Evolutionary conservation across 2,329 filamentous ascomycete genomes (phyloP), one percentile per base, ranked within the genome.

Genomic region (Fonsecaea monophora): DNA sequence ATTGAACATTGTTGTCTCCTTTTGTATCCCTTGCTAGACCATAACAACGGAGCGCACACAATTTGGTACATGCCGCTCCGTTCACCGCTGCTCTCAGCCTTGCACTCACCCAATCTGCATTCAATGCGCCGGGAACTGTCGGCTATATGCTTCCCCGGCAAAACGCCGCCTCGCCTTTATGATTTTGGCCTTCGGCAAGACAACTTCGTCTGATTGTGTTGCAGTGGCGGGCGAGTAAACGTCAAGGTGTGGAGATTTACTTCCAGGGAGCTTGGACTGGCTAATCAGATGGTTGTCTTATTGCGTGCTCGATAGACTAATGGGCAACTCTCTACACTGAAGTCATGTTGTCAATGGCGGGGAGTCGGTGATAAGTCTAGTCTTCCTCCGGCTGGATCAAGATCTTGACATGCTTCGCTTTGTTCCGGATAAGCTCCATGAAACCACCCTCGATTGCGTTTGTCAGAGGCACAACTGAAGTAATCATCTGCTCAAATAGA

Each of bases 381-480:
- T 42, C 21, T 45, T 40, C 18, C 18, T 42, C 35, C 1, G 61
- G 53, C 54, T 72, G 63, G 25, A 89, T 84, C 50, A 89, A 70
- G 35, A 89, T 85, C 77, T 89, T 89, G 18, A 89, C 85, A 71
- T 89, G 85, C 56, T 82, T 84, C 42, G 88, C 85, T 71, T 86
- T 87, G 68, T 89, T 83, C 9, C 83, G 76, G 34, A 88, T 84
- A 59, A 89, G 75, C 1, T 84, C 80, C 66, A 83, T 80, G 70
- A 89, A 85, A 0, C 86, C 87, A 37, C 84, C 80, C 35, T 87
- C 81, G 0, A 86, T 84, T 10, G 88, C 75, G 21, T 85, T 78
- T n/a, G 85, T 82, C 42, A 89, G 75, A 50, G 77, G 74, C 35
- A 89, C 85, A 70, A 80, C 85, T 59, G 82, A 81, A 0, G 87